Conservation (phyloP, 2,329 filamentous ascomycete genomes). For the Epichloe elymi region DNA sequence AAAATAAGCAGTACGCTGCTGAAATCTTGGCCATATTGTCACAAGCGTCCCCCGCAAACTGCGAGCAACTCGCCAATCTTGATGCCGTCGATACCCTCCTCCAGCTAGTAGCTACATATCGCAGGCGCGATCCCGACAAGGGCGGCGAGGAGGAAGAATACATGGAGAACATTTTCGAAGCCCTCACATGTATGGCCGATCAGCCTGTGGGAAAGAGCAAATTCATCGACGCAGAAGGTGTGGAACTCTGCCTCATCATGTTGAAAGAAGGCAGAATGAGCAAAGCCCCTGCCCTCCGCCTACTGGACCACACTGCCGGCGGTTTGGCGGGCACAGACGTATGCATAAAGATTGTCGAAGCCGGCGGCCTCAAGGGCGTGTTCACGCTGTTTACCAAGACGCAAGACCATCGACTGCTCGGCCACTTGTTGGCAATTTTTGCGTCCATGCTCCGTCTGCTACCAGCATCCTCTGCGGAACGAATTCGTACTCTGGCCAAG, state of each 20-base stretch:
- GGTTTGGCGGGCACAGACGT: constrained; percentile 38
- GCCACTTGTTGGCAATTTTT: constrained; percentile 80
- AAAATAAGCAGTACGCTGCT: constrained; percentile 92
- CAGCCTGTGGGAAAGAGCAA: constrained; percentile 61
- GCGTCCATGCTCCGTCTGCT: constrained; percentile 67
- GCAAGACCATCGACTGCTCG: constrained; percentile 52
- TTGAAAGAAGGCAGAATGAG: constrained; percentile 77
- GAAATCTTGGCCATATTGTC: constrained; percentile 84
- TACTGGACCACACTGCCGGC: constrained; percentile 70
- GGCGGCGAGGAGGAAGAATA: constrained; percentile 88
- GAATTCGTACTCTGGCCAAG: constrained; percentile 80
- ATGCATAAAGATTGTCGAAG: constrained; percentile 67
- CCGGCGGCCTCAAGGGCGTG: constrained; percentile 68
- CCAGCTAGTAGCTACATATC: constrained; percentile 72
- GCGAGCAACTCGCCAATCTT: constrained; percentile 45
- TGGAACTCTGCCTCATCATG: constrained; percentile 87
- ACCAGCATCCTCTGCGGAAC: constrained; percentile 60
- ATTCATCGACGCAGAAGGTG: constrained; percentile 79
- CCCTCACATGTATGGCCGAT: constrained; percentile 67
- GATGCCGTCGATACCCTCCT: constrained; percentile 71
- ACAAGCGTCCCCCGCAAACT: constrained; percentile 59
- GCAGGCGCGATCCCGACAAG: constrained; percentile 72
- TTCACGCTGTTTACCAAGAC: constrained; percentile 87
- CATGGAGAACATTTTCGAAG: constrained; percentile 86
- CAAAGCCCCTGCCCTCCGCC: constrained; percentile 61